phyloP scores from a whole-genome alignment of 2,329 filamentous ascomycete genomes.

The Falciphora oryzae region DNA sequence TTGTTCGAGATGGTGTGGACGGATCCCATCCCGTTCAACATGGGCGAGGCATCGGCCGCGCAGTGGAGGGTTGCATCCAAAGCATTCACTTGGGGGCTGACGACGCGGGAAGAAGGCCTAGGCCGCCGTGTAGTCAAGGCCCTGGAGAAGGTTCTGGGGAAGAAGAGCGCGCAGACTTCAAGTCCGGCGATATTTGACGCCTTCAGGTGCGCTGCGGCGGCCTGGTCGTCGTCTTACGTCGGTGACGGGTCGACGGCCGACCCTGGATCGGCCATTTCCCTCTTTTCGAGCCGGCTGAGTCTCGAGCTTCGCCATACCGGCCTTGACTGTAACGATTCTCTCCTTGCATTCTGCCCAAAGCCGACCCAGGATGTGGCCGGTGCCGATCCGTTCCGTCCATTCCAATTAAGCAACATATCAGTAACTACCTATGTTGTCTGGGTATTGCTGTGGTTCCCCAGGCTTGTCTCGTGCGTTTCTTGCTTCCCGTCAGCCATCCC shows the following conservation, averaged over 20 bases:
- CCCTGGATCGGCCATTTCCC: slow-evolving; percentile 20
- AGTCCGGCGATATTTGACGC: slow-evolving; percentile 23
- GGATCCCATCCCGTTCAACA: background rate
- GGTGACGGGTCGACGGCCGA: slow-evolving; percentile 20
- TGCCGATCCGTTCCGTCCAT: background rate
- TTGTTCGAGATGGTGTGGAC: slow-evolving; percentile 30
- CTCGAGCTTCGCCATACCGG: slow-evolving; percentile 9
- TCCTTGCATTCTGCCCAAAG: background rate
- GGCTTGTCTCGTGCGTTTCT: slow-evolving; percentile 1
- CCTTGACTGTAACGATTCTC: background rate
- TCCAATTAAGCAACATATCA: background rate
- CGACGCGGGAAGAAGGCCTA: slow-evolving; percentile 14
- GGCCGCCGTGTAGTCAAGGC: slow-evolving; percentile 9
- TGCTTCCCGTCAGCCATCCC: background rate
- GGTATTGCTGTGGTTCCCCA: slow-evolving; percentile 5
- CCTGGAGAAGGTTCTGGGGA: slow-evolving; percentile 17
- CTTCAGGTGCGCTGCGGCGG: slow-evolving; percentile 24
- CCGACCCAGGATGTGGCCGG: background rate
- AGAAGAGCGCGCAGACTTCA: slow-evolving; percentile 15
- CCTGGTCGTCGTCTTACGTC: slow-evolving; percentile 24
- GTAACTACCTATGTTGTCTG: slow-evolving; percentile 7
- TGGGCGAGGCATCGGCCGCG: slow-evolving; percentile 8
- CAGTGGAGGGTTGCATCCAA: slow-evolving; percentile 22
- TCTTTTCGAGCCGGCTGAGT: slow-evolving; percentile 22
- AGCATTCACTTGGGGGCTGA: slow-evolving; percentile 19